Percentiles rank a stretch among this genome's conserved stretches.
phyloP scores from a whole-genome alignment of 805 yeast species.

The Kuraishia piskuri region DNA sequence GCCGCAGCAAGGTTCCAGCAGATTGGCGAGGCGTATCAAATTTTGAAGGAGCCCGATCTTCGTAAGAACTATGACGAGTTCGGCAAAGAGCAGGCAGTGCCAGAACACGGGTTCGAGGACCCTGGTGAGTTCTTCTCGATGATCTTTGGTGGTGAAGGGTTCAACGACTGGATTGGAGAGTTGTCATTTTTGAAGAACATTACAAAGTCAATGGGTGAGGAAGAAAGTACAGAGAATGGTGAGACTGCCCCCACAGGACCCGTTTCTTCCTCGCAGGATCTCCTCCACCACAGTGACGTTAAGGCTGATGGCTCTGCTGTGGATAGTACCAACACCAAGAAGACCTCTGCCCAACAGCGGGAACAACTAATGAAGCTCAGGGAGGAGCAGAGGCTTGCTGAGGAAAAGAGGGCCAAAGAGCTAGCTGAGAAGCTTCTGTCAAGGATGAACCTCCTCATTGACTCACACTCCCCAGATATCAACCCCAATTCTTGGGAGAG shows the following conservation, averaged over 20 bases:
- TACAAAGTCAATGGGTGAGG: slow-evolving; percentile 43
- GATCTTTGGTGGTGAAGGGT: slow-evolving; percentile 81
- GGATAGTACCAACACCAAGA: background rate
- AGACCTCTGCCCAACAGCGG: slow-evolving; percentile 22
- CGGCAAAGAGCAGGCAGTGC: slow-evolving; percentile 72
- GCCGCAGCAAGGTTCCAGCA: slow-evolving; percentile 87
- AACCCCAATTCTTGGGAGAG: slow-evolving; percentile 31
- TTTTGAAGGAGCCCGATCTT: slow-evolving; percentile 62
- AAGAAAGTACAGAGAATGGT: background rate
- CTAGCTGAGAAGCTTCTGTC: slow-evolving; percentile 46
- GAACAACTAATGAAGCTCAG: slow-evolving; percentile 10
- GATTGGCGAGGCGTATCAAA: slow-evolving; percentile 64
- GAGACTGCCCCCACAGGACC: background rate
- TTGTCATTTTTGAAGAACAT: slow-evolving; percentile 59
- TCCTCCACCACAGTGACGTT: background rate
- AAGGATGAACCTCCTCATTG: slow-evolving; percentile 29
- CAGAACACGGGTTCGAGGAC: slow-evolving; percentile 71
- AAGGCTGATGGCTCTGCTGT: background rate
- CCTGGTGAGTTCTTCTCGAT: slow-evolving; percentile 77
- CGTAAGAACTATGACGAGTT: slow-evolving; percentile 73
- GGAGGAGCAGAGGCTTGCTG: slow-evolving; percentile 22
- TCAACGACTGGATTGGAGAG: slow-evolving; percentile 74
- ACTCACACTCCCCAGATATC: slow-evolving; percentile 32
- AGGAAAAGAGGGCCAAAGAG: slow-evolving; percentile 42
- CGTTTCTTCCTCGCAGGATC: background rate